Conservation (phyloP, 78 protist species). For the Goniomonas avonlea region DNA sequence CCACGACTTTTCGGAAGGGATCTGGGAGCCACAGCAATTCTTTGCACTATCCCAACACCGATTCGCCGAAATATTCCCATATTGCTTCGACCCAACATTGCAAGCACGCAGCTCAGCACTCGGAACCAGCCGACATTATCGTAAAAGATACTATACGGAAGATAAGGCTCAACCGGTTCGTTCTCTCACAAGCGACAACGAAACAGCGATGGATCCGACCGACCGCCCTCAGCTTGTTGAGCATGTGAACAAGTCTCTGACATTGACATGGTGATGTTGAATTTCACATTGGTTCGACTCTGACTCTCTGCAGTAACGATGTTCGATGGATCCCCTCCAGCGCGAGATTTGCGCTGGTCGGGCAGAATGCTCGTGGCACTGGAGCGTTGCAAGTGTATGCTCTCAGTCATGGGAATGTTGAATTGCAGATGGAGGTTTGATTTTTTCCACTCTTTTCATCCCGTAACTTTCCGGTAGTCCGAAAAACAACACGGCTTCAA, state of each 20-base stretch:
- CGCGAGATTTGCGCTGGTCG: conserved; percentile 50
- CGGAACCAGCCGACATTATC: background rate
- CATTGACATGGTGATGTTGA: conserved; percentile 30
- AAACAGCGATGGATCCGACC: conserved; percentile 5
- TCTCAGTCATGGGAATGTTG: conserved; percentile 27
- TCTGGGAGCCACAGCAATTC: background rate
- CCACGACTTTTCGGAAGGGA: background rate
- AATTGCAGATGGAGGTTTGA: conserved; percentile 2
- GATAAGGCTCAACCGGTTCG: background rate
- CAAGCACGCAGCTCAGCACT: background rate
- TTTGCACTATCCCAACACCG: background rate
- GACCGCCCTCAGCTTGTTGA: conserved; percentile 49
- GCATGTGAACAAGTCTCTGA: conserved; percentile 44
- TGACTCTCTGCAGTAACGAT: background rate
- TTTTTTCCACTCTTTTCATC: too few relatives aligned
- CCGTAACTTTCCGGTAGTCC: background rate
- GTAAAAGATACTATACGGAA: background rate
- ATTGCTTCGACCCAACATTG: too few relatives aligned
- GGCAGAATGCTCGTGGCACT: conserved; percentile 30
- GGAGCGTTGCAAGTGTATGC: conserved; percentile 51
- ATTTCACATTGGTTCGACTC: background rate
- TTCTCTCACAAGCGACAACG: background rate
- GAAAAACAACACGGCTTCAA: conserved; percentile 44
- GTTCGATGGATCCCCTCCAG: conserved; percentile 47
- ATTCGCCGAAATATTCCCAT: too few relatives aligned